Percentiles rank a stretch among this genome's conserved stretches.
phyloP scores from a whole-genome alignment of 2,329 filamentous ascomycete genomes.

The Aspergillus brasiliensis region DNA sequence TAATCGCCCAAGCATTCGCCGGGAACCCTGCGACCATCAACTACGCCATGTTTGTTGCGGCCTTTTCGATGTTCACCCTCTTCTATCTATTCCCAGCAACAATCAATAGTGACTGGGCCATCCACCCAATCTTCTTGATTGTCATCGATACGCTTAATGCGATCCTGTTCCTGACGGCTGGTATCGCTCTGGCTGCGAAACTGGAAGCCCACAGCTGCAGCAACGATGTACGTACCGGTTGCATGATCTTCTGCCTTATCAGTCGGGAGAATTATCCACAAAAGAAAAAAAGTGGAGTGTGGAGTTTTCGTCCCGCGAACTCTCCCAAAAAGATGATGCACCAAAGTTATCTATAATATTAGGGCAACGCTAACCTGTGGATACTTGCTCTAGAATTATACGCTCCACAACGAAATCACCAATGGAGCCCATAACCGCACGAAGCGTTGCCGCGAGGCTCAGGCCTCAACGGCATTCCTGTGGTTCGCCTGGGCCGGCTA shows the following conservation, averaged over 20 bases:
- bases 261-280: background rate
- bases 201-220: constrained; percentile 49
- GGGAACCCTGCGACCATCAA: constrained; percentile 62
- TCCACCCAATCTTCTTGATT: constrained; percentile 48
- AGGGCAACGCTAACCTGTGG: constrained; percentile 9
- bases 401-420: constrained; percentile 48
- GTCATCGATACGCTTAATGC: constrained; percentile 50
- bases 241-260: background rate
- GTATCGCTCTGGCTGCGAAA: constrained; percentile 51
- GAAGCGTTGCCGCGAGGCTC: constrained; percentile 54
- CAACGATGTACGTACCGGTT: constrained; percentile 43
- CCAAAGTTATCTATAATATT: background rate
- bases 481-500: constrained; percentile 54
- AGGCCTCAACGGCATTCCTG: constrained; percentile 54
- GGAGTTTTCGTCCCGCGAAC: constrained; percentile 1
- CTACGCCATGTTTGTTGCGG: constrained; percentile 52
- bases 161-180: constrained; percentile 52
- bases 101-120: constrained; percentile 41
- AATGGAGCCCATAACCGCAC: constrained; percentile 39
- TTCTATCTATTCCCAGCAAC: constrained; percentile 52
- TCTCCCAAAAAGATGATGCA: background rate
- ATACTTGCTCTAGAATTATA: constrained; percentile 37
- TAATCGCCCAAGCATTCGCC: constrained; percentile 55
- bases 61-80: constrained; percentile 51
- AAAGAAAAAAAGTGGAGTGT: background rate